Evolutionary conservation across 495 filamentous ascomycete species (phyloP).

Genomic region (Aspergillus mulundensis): DNA sequence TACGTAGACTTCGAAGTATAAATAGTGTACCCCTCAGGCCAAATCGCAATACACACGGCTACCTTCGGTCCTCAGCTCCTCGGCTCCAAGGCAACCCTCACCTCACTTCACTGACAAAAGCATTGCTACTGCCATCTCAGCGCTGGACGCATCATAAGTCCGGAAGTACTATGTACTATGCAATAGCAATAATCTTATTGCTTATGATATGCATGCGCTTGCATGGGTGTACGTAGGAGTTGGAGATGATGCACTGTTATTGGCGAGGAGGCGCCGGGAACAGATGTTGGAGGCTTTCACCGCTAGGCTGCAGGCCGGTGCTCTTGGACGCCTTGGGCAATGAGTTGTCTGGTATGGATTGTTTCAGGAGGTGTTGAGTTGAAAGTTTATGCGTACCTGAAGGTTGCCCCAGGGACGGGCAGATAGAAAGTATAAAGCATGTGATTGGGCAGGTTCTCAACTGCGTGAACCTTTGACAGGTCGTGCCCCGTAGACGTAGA

Average conservation of each 20-base stretch:
- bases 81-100: too few relatives aligned
- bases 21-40: not conserved
- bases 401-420: not conserved
- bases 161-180: not conserved
- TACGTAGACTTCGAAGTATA: too few relatives aligned
- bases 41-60: not conserved
- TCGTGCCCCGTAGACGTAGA: not conserved
- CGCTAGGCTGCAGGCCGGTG: not conserved
- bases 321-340: not conserved
- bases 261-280: not conserved
- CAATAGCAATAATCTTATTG: conserved; percentile 5
- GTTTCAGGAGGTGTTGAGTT: not conserved
- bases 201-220: conserved; percentile 6
- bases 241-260: not conserved
- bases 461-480: not conserved
- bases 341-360: too few relatives aligned
- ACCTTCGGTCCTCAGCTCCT: not conserved
- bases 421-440: not conserved
- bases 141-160: not conserved
- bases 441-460: not conserved
- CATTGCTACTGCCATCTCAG: not conserved
- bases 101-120: not conserved
- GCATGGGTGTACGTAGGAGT: not conserved
- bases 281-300: not conserved
- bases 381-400: not conserved